Evolutionary conservation across 805 yeast species (phyloP), one percentile per base, ranked within the genome.

Genomic region (Ogataea degrootiae): DNA sequence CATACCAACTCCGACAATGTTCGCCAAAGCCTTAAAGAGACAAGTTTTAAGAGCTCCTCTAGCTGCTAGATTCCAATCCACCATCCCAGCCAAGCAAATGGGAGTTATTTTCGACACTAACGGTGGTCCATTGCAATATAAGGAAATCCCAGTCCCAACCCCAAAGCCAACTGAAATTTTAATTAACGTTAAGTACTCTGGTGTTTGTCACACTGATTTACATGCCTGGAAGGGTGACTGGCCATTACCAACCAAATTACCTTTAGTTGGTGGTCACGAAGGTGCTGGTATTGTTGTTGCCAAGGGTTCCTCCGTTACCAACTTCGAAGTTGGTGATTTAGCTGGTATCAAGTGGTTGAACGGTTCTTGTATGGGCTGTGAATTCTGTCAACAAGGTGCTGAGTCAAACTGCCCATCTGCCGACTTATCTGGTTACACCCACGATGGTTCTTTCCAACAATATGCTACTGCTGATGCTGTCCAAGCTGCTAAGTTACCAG

Each of bases 171-270:
- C 74, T 61, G 87, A 82, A 67, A 68, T 82, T 49, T 73, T 82
- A 64, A 73, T 82, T 59, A 77, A 82, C 61, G 83, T 82, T 63
- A 81, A 80, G 69, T 82, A 80, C 71, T 82, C 87, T 12, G 87
- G 87, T 68, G 87, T 82, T 48, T 82, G 87, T 65, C 87, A 82
- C 73, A 81, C 87, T 29, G 87, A 82, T 63, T 76, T 82, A 64
- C 87, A 82, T 69, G 87, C 87, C 39, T 80, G 85, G 85, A 77
- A 79, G 62, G 85, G 85, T 60, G 85, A 80, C 62, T 80, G 85
- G 85, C 81, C 86, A 51, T 72, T 82, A 69, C 76, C 67, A 61
- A 71, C 61, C 65, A 75, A 61, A 72, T 70, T 80, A 57, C 86
- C 85, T 38, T 71, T 81, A 57, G 83, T 81, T 41, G 87, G 87